Evolutionary conservation across 352 stramenopile species (phyloP), one percentile per base, ranked within the genome.

Genomic region (Phytophthora europaea): DNA sequence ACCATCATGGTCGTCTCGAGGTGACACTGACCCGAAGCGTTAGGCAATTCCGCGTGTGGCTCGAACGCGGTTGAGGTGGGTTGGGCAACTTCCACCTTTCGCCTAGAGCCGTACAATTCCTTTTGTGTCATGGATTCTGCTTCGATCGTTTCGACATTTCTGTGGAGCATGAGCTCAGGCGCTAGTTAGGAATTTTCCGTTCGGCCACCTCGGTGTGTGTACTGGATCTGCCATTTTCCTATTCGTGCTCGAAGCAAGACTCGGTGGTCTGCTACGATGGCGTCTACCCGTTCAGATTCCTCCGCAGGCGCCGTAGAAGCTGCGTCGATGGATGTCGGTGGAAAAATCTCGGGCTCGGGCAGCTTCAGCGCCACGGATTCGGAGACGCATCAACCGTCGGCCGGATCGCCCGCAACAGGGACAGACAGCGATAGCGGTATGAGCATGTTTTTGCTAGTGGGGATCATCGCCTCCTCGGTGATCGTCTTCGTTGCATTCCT

Each of bases 21-120:
- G 16, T 13, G 15, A 48, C 7, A 63, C 67, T 74, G 67, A 45
- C 34, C 53, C 20, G 18, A 70, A 65, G 51, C 56, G 48, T 76
- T 76, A 73, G 67, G 31, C 45, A 73, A 76, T 64, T 67, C n/a
- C 16, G 10, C 62, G 18, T 61, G 66, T 78, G 71, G 66, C 50
- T 77, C 70, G 28, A 57, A 18, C 5, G 56, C 26, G 61, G 3
- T 51, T 51, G 7, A 62, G 28, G 48, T 63, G 50, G 62, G 53
- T 77, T 70, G 34, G 18, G 57, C 26, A 43, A 36, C 48, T 47
- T 67, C 16, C 34, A 38, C 43, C 47, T 48, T 33, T 61, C 23
- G 16, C 26, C 34, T 53, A 22, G 6, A 60, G 33, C 65, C 51
- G 48, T 70, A 66, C 59, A 26, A 18, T 60, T 70, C 47, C 45